Base-by-base conservation (phyloP, 129 eudicot species). In the Arctium minus region DNA sequence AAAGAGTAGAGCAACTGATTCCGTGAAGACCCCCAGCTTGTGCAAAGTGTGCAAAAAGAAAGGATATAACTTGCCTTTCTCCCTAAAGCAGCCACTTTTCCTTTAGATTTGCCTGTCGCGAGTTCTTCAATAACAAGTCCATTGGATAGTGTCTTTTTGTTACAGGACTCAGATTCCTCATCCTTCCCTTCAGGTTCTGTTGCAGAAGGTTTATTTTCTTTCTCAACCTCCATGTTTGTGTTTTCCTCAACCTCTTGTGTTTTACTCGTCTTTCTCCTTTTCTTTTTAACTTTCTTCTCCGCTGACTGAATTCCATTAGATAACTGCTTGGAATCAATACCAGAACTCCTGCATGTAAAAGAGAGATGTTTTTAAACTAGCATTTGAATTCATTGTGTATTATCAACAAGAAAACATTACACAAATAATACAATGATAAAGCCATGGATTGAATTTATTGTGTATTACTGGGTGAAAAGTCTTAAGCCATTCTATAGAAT, bases 91-190 rank as follows among this genome's bases (percentile, higher is more conserved):
- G 99, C 99, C 60, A 84, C 87, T 88, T 89, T 96, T 78, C 99
- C 94, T 82, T 88, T 85, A n/a, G 91, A 90, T 65, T 78, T 85
- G 56, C 90, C 91, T 72, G 80, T 81, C 77, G 77, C 87, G 2
- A 96, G 77, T 75, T 87, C 94, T 87, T 91, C 93, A 78, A 96
- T 85, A 48, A 84, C 83, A 82, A 96, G 83, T 6, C 99, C 98
- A 79, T 90, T 96, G 30, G 97, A 86, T 74, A 89, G 85, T 53
- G 87, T 89, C 89, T 87, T 90, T 74, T 30, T 84, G 42, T 76
- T 77, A 37, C 75, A 70, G 44, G 87, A 76, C 70, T 50, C 70
- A 7, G 75, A 73, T 69, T 85, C 70, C 75, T 67, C 30, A 48
- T 39, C 75, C 69, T 85, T 71, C 77, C 77, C 46, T 77, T 86